Evolutionary conservation across 1,284 basidiomycete genomes (phyloP), one percentile per base, ranked within the genome.

Genomic region (Tausonia pullulans): DNA sequence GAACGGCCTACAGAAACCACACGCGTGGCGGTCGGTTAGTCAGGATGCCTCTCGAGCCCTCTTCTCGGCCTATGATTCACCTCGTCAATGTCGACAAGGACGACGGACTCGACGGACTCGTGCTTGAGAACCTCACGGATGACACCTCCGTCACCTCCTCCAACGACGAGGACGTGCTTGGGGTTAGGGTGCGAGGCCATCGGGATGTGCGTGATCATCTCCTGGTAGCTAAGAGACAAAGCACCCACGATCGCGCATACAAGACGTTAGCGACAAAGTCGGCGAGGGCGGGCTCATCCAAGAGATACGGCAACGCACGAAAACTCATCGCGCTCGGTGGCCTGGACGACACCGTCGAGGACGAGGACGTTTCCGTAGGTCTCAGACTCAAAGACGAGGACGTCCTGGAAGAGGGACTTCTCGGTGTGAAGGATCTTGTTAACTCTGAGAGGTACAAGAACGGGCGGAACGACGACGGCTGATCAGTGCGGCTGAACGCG

Each of bases 61-160:
- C n/a, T n/a, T n/a, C n/a, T n/a, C n/a, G n/a, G n/a, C n/a, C n/a
- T 27, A 14, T 10, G 27, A 72, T 77, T 48, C 58, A 87, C 87
- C 82, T 97, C 95, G 77, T 99, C 95, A 74, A 99, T 98, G 79
- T 98, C 96, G 78, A 91, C 95, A 16, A 99, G 85, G 50, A 95
- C 89, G 71, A 96, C 94, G 72, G 92, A 79, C 77, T 97, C 85
- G 68, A 99, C 94, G 3, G 83, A 82, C 62, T 87, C 83, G 78
- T 98, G 94, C 81, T 96, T 98, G 76, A 98, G 84, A 48, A 94
- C 92, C 78, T 99, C 95, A 65, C 96, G 87, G 58, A 98, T 90
- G 69, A 98, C 95, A 72, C 93, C 93, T 63, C 92, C 92, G 74
- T 95, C 92, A 57, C 95, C 94, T 66, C 95, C 95, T 66, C 95